Evolutionary conservation across 441 rosid genomes (phyloP).

Genomic region (Omphalea diandra): DNA sequence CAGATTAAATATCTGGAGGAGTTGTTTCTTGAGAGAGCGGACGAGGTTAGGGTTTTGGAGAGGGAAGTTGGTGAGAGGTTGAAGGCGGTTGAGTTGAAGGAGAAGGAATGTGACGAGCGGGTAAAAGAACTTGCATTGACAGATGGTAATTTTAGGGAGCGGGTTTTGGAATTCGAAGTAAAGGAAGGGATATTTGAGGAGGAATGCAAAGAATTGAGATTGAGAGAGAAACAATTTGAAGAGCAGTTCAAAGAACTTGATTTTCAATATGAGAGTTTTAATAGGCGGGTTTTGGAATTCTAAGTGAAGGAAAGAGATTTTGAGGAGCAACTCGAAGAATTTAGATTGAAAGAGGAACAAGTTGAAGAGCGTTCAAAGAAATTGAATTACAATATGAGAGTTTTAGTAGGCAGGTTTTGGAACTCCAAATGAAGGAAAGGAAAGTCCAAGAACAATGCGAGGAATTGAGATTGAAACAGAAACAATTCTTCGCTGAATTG

Average conservation of each 20-base stretch:
- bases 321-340: neutral
- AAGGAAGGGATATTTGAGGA: too few species aligned
- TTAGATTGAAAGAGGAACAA: too few species aligned
- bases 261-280: constrained; percentile 6
- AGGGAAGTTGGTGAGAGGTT: neutral
- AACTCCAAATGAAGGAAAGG: too few species aligned
- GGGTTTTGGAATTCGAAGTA: too few species aligned
- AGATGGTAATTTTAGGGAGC: too few species aligned
- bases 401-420: too few species aligned
- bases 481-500: too few species aligned
- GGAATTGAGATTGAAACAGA: too few species aligned
- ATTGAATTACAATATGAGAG: too few species aligned
- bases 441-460: too few species aligned
- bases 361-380: too few species aligned
- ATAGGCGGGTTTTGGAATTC: constrained; percentile 7
- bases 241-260: constrained; percentile 14
- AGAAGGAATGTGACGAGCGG: neutral
- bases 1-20: constrained; percentile 2
- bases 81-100: neutral
- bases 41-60: neutral
- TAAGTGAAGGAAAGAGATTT: constrained; percentile 1
- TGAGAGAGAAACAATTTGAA: constrained; percentile 2
- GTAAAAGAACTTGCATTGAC: neutral
- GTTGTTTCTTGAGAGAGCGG: neutral
- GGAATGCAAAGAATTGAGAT: neutral